A percentile compares a stretch with the other conserved stretches of the same genome.
These are phyloP conservation scores for Ophiostoma sp. DNA, from an alignment of 2,329 filamentous ascomycete species.

Conservation along the genomic window DNA sequence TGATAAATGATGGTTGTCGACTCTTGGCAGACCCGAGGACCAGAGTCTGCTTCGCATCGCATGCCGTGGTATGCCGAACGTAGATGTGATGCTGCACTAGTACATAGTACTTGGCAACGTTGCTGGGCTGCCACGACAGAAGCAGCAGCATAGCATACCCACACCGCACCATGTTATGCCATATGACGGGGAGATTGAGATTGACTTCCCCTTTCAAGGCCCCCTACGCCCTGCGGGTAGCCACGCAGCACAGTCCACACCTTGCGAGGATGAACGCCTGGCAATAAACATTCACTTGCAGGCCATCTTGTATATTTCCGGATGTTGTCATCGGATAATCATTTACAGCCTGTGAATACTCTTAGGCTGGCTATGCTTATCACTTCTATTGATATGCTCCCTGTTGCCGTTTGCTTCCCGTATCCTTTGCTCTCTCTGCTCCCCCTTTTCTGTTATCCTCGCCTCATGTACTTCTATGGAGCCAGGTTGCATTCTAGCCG, in stretches of 20 bases:
- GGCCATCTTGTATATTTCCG: background rate
- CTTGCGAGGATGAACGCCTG: background rate
- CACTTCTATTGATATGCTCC: background rate
- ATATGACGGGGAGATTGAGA: background rate
- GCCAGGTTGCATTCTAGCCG: background rate
- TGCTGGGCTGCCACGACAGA: background rate
- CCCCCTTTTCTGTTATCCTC: background rate
- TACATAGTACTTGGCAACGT: background rate
- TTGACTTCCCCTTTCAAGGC: background rate
- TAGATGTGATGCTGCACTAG: background rate
- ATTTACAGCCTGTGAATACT: background rate
- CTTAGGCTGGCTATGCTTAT: background rate
- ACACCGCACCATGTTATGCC: background rate
- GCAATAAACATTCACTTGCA: background rate
- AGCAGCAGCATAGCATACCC: too few species aligned
- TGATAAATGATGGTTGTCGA: background rate
- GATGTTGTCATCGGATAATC: slow-evolving; percentile 5
- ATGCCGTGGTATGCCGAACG: background rate
- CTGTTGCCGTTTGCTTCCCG: background rate
- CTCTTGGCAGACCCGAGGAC: background rate
- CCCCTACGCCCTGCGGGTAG: background rate
- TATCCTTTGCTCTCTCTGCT: background rate
- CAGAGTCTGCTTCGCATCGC: background rate
- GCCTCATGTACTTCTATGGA: background rate
- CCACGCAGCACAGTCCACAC: background rate